Percentiles rank a stretch among this genome's conserved stretches.
Conservation (phyloP, 2,329 filamentous ascomycete genomes). For the Fusarium buharicum region DNA sequence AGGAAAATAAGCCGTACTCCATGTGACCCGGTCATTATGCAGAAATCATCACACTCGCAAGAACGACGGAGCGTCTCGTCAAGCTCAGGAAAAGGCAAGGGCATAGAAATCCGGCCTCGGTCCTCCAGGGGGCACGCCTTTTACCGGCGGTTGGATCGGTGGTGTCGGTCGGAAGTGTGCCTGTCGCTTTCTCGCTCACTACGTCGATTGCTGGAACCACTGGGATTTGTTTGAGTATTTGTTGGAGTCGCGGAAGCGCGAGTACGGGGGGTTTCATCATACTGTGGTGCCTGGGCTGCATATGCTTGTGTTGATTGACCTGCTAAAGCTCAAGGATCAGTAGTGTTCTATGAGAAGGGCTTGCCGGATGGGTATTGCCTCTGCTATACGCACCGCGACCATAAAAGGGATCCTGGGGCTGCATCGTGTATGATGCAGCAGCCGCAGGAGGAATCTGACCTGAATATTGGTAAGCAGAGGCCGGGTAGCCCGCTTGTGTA, state of each 20-base stretch:
- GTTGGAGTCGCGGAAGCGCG: slow-evolving; percentile 53
- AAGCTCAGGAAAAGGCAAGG: slow-evolving; percentile 33
- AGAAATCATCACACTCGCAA: slow-evolving; percentile 47
- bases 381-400: slow-evolving; percentile 69
- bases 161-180: slow-evolving; percentile 53
- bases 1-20: slow-evolving; percentile 43
- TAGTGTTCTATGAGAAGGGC: slow-evolving; percentile 50
- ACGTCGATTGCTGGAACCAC: slow-evolving; percentile 53
- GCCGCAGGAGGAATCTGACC: slow-evolving; percentile 51
- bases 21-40: slow-evolving; percentile 45
- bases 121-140: slow-evolving; percentile 29
- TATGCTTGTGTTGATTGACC: slow-evolving; percentile 55
- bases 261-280: slow-evolving; percentile 59
- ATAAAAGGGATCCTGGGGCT: slow-evolving; percentile 64
- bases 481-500: slow-evolving; percentile 48
- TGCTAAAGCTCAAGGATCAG: slow-evolving; percentile 60
- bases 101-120: slow-evolving; percentile 35
- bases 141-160: slow-evolving; percentile 54
- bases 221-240: slow-evolving; percentile 53
- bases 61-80: slow-evolving; percentile 38
- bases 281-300: slow-evolving; percentile 61
- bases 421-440: slow-evolving; percentile 53
- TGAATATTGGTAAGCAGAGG: slow-evolving; percentile 50
- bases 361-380: slow-evolving; percentile 29
- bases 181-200: slow-evolving; percentile 57